phyloP scores from a whole-genome alignment of 2,329 filamentous ascomycete species.

The Verticillium dahliae region DNA sequence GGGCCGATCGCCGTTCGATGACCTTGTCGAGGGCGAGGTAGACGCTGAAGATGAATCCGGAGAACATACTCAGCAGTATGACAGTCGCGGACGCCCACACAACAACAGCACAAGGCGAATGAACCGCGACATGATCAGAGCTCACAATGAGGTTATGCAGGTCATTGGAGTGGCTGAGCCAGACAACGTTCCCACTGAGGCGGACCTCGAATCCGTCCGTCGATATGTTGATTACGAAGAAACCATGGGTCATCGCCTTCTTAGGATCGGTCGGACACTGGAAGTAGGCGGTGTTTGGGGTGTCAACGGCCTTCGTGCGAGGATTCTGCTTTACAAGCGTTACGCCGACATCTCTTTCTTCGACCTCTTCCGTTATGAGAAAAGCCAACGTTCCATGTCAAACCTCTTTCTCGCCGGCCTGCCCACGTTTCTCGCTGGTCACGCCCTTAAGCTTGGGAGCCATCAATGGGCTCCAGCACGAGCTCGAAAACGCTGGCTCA shows the following conservation, averaged over 20 bases:
- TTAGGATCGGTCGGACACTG: slow-evolving; percentile 24
- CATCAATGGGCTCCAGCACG: slow-evolving; percentile 11
- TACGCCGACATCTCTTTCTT: slow-evolving; percentile 44
- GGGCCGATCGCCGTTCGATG: slow-evolving; percentile 56
- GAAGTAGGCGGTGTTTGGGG: slow-evolving; percentile 43
- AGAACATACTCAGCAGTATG: slow-evolving; percentile 42
- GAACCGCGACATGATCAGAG: slow-evolving; percentile 50
- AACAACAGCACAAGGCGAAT: slow-evolving; percentile 48
- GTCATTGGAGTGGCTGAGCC: slow-evolving; percentile 57
- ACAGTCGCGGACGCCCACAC: slow-evolving; percentile 47
- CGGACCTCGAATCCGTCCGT: slow-evolving; percentile 31
- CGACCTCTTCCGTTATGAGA: slow-evolving; percentile 30
- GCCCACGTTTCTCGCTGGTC: slow-evolving; percentile 28
- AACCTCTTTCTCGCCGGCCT: slow-evolving; percentile 30
- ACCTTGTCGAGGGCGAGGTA: slow-evolving; percentile 43
- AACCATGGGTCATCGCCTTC: slow-evolving; percentile 32
- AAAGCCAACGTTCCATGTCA: slow-evolving; percentile 21
- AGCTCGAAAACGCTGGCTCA: slow-evolving; percentile 11
- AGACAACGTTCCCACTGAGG: slow-evolving; percentile 34
- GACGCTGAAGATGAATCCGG: slow-evolving; percentile 34
- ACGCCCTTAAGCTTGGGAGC: slow-evolving; percentile 21
- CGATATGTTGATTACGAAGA: slow-evolving; percentile 42
- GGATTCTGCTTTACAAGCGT: slow-evolving; percentile 47
- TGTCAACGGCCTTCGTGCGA: slow-evolving; percentile 43
- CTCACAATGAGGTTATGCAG: slow-evolving; percentile 58